Evolutionary conservation across 441 rosid genomes (phyloP).

Genomic region (Pelargonium fulgidum): DNA sequence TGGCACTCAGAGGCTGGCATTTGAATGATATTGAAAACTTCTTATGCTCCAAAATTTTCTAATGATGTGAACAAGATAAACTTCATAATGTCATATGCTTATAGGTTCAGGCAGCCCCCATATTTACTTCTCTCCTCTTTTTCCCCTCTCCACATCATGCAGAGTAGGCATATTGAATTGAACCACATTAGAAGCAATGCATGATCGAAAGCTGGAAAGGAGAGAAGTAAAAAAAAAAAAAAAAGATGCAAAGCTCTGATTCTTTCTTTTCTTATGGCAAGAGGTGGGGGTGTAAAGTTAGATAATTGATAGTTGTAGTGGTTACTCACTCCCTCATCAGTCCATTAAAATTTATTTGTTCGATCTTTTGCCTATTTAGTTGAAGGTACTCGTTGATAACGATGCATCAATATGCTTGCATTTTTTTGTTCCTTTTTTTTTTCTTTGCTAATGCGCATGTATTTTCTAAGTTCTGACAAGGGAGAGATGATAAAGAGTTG

Average conservation of each 20-base stretch:
- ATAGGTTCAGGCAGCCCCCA: neutral
- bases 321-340: neutral
- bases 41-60: neutral
- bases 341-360: neutral
- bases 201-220: neutral
- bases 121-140: neutral
- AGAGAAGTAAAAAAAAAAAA: neutral
- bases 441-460: neutral
- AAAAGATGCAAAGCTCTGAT: neutral
- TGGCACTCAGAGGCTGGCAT: slow-evolving; percentile 82
- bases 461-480: neutral
- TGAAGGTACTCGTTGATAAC: too few species aligned
- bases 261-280: neutral
- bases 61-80: neutral
- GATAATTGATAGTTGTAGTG: neutral
- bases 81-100: neutral
- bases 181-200: neutral
- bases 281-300: too few species aligned
- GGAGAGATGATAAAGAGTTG: neutral
- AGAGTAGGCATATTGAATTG: neutral
- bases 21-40: slow-evolving; percentile 36
- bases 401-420: neutral
- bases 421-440: too few species aligned
- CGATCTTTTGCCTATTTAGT: neutral
- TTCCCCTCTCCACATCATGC: too few species aligned